phyloP scores from a whole-genome alignment of 192 early-diverging fungal species.

The Thoreauomyces humboldtii region DNA sequence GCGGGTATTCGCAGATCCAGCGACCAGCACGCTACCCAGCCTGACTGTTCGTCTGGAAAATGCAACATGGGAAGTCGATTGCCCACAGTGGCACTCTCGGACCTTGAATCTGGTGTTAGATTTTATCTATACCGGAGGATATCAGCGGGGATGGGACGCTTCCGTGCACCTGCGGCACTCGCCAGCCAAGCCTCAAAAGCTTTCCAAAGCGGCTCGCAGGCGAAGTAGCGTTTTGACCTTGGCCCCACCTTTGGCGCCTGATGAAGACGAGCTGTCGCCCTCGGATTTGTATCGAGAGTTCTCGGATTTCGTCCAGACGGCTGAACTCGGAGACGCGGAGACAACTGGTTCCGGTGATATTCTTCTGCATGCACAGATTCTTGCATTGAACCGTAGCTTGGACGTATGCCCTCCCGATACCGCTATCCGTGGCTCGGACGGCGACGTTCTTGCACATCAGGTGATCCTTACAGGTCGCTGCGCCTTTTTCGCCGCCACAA shows the following conservation, averaged over 20 bases:
- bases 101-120: slow-evolving; percentile 37
- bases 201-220: background rate
- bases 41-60: too few relatives aligned
- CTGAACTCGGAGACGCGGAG: slow-evolving; percentile 19
- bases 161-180: slow-evolving; percentile 8
- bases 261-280: background rate
- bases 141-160: slow-evolving; percentile 22
- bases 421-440: slow-evolving; percentile 7
- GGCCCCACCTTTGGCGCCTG: too few relatives aligned
- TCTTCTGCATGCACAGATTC: background rate
- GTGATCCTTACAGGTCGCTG: slow-evolving; percentile 43
- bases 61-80: slow-evolving; percentile 1
- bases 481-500: slow-evolving; percentile 66
- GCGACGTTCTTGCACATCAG: slow-evolving; percentile 24
- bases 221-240: background rate
- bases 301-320: slow-evolving; percentile 6
- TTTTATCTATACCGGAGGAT: slow-evolving; percentile 50
- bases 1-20: slow-evolving; percentile 30
- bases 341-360: background rate
- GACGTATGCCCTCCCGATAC: slow-evolving; percentile 3
- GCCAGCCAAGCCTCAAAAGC: too few relatives aligned
- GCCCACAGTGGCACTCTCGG: background rate
- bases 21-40: too few relatives aligned
- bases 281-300: slow-evolving; percentile 18
- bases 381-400: too few relatives aligned